Base-by-base conservation (phyloP, 129 eudicot species). In the Escallonia rubra region DNA sequence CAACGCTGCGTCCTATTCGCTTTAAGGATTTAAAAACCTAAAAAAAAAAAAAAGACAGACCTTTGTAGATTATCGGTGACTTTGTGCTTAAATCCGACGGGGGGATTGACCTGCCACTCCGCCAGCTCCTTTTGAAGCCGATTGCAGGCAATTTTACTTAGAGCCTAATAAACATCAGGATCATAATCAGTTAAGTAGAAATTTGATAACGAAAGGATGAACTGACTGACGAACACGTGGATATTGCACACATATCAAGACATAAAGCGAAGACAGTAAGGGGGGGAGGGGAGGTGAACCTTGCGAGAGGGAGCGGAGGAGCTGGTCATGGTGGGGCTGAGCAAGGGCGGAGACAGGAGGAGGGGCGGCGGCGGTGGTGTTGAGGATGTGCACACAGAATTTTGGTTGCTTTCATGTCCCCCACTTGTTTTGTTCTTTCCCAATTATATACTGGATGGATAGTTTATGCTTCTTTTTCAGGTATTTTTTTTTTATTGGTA, bases 61-160 rank as follows among this genome's bases (percentile, higher is more conserved):
- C 96, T 89, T 59, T 93, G 95, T 48, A 93, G 99, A 82, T 89
- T 89, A 72, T 93, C 99, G 67, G 92, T 86, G 78, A 82, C 83
- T 61, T 86, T 89, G 71, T 84, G 95, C 50, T 76, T 56, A 78
- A 93, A 93, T 46, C 99, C 99, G 43, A 82, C 45, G 34, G 98
- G 96, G 3, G 96, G 99, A 73, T 93, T 89, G 48, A 80, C 82
- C 81, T 93, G 99, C 99, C 99, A 93, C 90, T 93, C 96, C n/a
- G 80, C 83, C 71, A 93, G 67, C 85, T 93, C 99, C 78, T 93
- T 93, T 79, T 93, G 99, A 53, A 93, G 87, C 73, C 99, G 83
- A 80, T 89, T 89, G 81, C 83, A 56, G 3, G 99, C 99, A 58
- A 93, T 89, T 75, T 93, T 93, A 90, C 98, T 93, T 64, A 92